These are phyloP conservation scores for Mycosphaerella sp. DNA, from an alignment of 2,329 filamentous ascomycete genomes.

Conservation along the genomic window DNA sequence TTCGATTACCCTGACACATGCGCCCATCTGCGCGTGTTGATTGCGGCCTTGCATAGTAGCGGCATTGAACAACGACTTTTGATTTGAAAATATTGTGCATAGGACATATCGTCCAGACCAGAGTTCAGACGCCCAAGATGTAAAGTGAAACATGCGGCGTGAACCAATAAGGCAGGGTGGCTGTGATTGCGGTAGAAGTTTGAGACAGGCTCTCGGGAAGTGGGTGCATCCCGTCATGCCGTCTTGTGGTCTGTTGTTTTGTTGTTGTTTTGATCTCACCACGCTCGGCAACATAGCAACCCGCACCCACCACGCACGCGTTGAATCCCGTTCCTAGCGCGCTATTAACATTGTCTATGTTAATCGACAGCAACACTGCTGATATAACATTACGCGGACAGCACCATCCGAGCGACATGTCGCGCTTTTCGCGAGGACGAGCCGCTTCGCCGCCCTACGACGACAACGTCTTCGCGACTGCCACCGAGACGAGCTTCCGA, in stretches of 20 bases:
- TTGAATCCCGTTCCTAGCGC: background rate
- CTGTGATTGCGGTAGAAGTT: too few relatives aligned
- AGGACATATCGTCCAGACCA: too few relatives aligned
- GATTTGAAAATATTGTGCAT: too few relatives aligned
- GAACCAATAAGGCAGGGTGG: too few relatives aligned
- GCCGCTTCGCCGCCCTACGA: constrained; percentile 13
- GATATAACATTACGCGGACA: background rate
- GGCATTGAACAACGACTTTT: too few relatives aligned
- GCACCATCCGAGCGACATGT: constrained; percentile 1
- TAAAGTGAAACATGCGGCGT: too few relatives aligned
- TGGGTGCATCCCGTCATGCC: background rate
- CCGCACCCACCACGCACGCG: background rate
- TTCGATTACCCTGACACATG: too few relatives aligned
- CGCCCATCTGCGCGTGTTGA: too few relatives aligned
- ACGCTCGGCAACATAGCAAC: background rate
- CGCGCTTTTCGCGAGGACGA: constrained; percentile 11
- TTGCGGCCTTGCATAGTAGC: too few relatives aligned
- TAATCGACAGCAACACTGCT: background rate
- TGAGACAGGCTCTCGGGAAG: too few relatives aligned
- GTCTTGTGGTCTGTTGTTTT: background rate
- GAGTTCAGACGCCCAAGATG: too few relatives aligned
- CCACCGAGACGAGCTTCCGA: constrained; percentile 21
- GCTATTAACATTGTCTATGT: background rate
- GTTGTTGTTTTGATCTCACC: background rate
- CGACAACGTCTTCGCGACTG: constrained; percentile 17